Evolutionary conservation across 1,284 basidiomycete genomes (phyloP).

Genomic region (Earliella scabrosa): DNA sequence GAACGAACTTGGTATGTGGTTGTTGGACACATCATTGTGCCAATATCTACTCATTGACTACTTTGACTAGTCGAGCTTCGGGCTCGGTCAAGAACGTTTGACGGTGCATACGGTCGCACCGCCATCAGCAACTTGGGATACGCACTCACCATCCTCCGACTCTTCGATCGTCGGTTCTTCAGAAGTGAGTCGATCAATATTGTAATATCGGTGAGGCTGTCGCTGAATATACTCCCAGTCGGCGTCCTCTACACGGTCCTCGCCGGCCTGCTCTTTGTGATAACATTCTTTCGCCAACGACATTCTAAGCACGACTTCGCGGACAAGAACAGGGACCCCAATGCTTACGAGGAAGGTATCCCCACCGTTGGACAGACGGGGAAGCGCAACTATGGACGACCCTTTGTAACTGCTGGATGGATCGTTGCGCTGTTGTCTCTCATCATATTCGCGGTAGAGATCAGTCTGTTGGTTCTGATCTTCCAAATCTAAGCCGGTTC

Average conservation of each 20-base stretch:
- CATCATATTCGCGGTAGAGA: conserved; percentile 67
- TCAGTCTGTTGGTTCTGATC: conserved; percentile 62
- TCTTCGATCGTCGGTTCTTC: conserved; percentile 76
- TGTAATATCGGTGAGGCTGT: conserved; percentile 1
- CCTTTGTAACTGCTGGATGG: conserved; percentile 82
- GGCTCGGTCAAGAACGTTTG: conserved; percentile 79
- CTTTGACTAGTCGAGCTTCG: conserved; percentile 74
- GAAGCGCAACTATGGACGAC: conserved; percentile 68
- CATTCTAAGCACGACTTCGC: conserved; percentile 78
- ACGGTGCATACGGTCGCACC: conserved; percentile 80
- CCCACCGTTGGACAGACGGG: conserved; percentile 62
- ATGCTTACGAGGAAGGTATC: conserved; percentile 31
- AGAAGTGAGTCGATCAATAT: conserved; percentile 51
- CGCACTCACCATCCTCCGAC: conserved; percentile 72
- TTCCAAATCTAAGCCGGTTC: conserved; percentile 15
- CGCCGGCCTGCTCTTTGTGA: conserved; percentile 59
- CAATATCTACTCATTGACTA: too few species aligned
- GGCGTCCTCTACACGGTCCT: conserved; percentile 75
- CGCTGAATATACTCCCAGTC: conserved; percentile 46
- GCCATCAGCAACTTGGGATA: conserved; percentile 79
- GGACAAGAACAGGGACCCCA: conserved; percentile 41
- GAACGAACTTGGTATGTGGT: conserved; percentile 51
- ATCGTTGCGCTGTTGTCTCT: conserved; percentile 65
- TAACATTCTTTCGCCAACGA: conserved; percentile 64
- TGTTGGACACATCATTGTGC: too few species aligned